Evolutionary conservation across 139 green algal species (phyloP).

Genomic region (Pleodorina starrii): DNA sequence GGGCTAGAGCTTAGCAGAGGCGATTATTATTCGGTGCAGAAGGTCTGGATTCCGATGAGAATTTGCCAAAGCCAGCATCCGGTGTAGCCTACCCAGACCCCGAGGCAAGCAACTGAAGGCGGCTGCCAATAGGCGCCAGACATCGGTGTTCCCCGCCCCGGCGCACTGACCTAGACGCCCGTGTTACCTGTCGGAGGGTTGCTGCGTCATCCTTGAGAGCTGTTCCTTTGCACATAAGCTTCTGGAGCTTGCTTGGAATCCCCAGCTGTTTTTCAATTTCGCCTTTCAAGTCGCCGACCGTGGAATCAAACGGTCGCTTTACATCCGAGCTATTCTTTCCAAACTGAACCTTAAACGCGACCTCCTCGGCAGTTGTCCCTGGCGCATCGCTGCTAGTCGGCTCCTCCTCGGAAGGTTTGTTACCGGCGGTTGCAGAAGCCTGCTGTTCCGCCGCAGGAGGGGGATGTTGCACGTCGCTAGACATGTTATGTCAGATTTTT

Average conservation of each 20-base stretch:
- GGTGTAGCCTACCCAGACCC: no score
- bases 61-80: no score
- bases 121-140: no score
- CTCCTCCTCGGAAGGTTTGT: background rate
- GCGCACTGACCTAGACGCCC: no score
- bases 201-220: conserved; percentile 63
- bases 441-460: background rate
- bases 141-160: no score
- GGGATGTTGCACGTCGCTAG: background rate
- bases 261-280: conserved; percentile 47
- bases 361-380: background rate
- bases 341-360: conserved; percentile 58
- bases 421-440: background rate
- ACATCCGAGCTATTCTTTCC: conserved; percentile 60
- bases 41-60: no score
- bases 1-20: no score
- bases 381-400: background rate
- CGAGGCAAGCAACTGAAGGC: no score
- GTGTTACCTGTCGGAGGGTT: conserved; percentile 54
- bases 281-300: conserved; percentile 63
- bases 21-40: no score
- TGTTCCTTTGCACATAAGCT: conserved; percentile 71
- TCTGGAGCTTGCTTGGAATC: conserved; percentile 66
- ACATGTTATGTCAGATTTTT: background rate
- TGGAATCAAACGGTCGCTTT: conserved; percentile 50